Evolutionary conservation across 2,329 filamentous ascomycete species (phyloP).

Genomic region (Hymenotorrendiella dingleyae): DNA sequence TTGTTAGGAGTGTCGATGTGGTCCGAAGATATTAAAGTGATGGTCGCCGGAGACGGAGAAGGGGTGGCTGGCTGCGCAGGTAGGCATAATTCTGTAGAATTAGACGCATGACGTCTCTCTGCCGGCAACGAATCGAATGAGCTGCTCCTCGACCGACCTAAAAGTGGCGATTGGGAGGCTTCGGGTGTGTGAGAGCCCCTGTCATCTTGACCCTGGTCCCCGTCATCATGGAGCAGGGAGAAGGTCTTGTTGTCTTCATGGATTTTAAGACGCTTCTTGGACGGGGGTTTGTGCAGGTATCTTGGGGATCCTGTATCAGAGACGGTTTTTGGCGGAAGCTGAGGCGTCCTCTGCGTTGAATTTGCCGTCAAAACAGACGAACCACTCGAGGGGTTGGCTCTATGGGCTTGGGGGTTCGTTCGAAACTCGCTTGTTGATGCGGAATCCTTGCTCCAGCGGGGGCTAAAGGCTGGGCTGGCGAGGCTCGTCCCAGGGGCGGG

Average conservation of each 20-base stretch:
- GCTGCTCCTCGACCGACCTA: slow-evolving; percentile 16
- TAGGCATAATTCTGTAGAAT: slow-evolving; percentile 27
- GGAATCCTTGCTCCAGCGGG: slow-evolving; percentile 13
- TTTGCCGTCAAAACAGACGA: slow-evolving; percentile 21
- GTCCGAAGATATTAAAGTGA: no score
- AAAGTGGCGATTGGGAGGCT: slow-evolving; percentile 16
- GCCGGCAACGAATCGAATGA: slow-evolving; percentile 24
- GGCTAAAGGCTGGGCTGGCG: neutral
- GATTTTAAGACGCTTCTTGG: slow-evolving; percentile 27
- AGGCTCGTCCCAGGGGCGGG: slow-evolving; percentile 14
- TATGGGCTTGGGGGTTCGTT: slow-evolving; percentile 18
- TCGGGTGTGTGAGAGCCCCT: slow-evolving; percentile 20
- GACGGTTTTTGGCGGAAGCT: slow-evolving; percentile 17
- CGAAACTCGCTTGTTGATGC: slow-evolving; percentile 26
- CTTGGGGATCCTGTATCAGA: slow-evolving; percentile 25
- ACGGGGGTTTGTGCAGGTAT: slow-evolving; percentile 19
- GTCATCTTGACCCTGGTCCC: slow-evolving; percentile 12
- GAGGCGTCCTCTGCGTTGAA: slow-evolving; percentile 23
- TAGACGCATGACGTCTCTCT: slow-evolving; percentile 19
- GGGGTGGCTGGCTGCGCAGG: slow-evolving; percentile 21
- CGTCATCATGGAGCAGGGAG: slow-evolving; percentile 25
- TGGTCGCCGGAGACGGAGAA: slow-evolving; percentile 17
- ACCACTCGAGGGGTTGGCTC: slow-evolving; percentile 16
- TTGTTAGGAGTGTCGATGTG: slow-evolving; percentile 26
- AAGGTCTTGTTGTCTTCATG: slow-evolving; percentile 30